Evolutionary conservation across 2,329 filamentous ascomycete genomes (phyloP), one percentile per base, ranked within the genome.

Genomic region (Bipolaris sorokiniana): DNA sequence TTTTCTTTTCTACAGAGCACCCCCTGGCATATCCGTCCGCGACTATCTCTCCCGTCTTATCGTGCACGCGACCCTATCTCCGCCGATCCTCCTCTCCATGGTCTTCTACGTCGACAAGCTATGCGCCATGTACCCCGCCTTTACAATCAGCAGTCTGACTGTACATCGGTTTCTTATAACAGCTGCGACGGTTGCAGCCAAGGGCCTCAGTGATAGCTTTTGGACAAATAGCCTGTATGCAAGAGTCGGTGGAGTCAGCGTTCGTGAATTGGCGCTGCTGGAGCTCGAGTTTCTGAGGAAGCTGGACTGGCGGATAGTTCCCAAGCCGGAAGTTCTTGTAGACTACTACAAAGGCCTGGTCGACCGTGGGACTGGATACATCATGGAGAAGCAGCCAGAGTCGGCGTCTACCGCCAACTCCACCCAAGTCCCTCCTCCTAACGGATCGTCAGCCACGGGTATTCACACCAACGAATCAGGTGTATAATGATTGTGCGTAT

Each of bases 221-320:
- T 97, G 95, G 92, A 98, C 96, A 61, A 99, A 99, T 77, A 91
- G 91, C 26, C 96, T 94, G 0, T 99, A 99, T 74, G 93, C 95
- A 36, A 85, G 92, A 53, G 93, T 99, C 0, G 95, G 95, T 5
- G 95, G 95, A 61, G 92, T 99, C 48, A 92, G 91, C 64, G 84
- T 97, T 36, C 88, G 90, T 47, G 95, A 99, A 77, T 80, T 99
- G 62, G 96, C 95, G 56, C 81, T 97, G 54, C 81, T 99, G 9
- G 95, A 99, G 76, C 83, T 99, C 28, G 95, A 99, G 70, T 97
- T 99, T 65, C 80, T 99, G 31, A 92, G 93, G 72, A 84, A 91
- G 51, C 90, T 99, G 26, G 91, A 97, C 71, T 99, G 95, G 94
- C 91, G 90, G 70, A 99, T 99, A 65, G 93, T 99, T 3, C 95